These are phyloP conservation scores for Diaporthe citri DNA, from an alignment of 2,329 filamentous ascomycete species.

Conservation along the genomic window DNA sequence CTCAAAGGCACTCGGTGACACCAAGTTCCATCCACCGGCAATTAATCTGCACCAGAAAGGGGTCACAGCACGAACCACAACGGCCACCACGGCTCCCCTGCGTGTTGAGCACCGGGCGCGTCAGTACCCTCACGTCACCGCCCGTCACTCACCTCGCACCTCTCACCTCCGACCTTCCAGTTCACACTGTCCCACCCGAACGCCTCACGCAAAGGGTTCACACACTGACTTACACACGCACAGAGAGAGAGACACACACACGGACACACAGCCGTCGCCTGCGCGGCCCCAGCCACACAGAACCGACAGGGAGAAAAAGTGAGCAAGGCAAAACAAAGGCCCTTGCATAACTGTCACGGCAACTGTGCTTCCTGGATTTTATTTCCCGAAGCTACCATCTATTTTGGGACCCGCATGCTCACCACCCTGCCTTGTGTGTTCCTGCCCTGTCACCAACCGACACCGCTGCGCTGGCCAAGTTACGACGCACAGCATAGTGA, in stretches of 20 bases:
- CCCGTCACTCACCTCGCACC: not conserved
- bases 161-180: constrained; percentile 9
- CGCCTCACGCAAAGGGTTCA: constrained; percentile 1
- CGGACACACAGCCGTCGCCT: not conserved
- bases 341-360: not conserved
- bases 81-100: not conserved
- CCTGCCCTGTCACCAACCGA: not conserved
- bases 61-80: not conserved
- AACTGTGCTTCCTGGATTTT: not conserved
- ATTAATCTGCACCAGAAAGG: not conserved
- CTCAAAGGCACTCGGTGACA: not conserved
- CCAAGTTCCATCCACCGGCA: constrained; percentile 14
- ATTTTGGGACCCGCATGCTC: constrained; percentile 15
- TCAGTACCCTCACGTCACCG: not conserved
- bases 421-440: not conserved
- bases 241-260: not conserved
- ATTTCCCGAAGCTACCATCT: constrained; percentile 2
- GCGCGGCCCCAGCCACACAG: not conserved
- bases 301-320: not conserved
- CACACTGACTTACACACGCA: not conserved
- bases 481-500: constrained; percentile 7
- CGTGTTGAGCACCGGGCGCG: not conserved
- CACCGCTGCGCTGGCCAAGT: constrained; percentile 18
- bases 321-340: not conserved
- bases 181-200: constrained; percentile 10